These are phyloP conservation scores for Starmerella davenportii DNA, from an alignment of 805 yeast species.

Conservation along the genomic window DNA sequence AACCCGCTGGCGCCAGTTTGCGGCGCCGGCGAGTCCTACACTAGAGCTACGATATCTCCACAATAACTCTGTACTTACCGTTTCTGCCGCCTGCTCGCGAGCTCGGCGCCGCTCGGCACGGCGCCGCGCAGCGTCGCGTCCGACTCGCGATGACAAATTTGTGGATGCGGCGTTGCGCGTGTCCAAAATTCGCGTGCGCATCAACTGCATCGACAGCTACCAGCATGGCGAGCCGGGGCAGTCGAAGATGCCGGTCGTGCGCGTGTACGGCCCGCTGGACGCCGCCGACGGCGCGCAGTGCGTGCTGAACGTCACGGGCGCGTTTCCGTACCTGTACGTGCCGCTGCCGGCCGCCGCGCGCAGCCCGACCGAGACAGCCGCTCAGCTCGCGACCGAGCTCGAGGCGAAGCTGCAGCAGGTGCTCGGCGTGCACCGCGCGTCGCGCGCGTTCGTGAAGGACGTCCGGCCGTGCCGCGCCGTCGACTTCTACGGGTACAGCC, in stretches of 20 bases:
- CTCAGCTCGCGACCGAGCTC: not conserved
- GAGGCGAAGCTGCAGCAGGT: not conserved
- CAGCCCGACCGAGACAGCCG: not conserved
- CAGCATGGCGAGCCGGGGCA: slow-evolving; percentile 9
- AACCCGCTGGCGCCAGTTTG: too few relatives aligned
- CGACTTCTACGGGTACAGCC: slow-evolving; percentile 71
- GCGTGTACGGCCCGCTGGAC: slow-evolving; percentile 57
- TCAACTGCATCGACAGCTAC: slow-evolving; percentile 21
- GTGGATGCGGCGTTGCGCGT: too few relatives aligned
- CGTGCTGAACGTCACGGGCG: slow-evolving; percentile 63
- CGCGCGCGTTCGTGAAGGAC: slow-evolving; percentile 18
- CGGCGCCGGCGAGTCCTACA: too few relatives aligned
- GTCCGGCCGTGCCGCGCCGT: slow-evolving; percentile 43
- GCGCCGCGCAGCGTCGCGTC: too few relatives aligned
- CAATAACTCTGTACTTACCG: too few relatives aligned
- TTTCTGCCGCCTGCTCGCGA: too few relatives aligned
- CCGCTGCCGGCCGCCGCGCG: slow-evolving; percentile 17
- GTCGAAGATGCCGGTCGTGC: slow-evolving; percentile 44
- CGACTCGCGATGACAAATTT: too few relatives aligned
- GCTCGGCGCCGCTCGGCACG: too few relatives aligned
- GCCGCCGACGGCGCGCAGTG: slow-evolving; percentile 31
- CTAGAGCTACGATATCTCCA: too few relatives aligned
- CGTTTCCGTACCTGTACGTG: slow-evolving; percentile 63
- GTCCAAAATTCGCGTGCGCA: slow-evolving; percentile 15
- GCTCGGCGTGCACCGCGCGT: not conserved